These are phyloP conservation scores for Nosema muscidifuracis DNA, from an alignment of 371 early-diverging fungal genomes.

Conservation along the genomic window DNA sequence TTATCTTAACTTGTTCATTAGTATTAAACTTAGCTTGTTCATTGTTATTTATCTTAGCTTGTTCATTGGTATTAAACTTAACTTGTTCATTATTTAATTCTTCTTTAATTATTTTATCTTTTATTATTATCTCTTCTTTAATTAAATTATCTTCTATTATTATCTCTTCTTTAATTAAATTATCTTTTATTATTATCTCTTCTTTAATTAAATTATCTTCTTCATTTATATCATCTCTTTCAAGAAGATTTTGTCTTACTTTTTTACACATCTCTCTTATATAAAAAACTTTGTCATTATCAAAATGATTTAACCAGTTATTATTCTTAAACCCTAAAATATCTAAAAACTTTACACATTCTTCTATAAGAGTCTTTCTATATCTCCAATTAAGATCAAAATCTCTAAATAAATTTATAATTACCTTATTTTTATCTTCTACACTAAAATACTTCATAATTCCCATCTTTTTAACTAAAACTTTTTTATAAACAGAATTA, in stretches of 20 bases:
- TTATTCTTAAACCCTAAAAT: slow-evolving; percentile 1
- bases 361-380: slow-evolving; percentile 20
- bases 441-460: slow-evolving; percentile 6
- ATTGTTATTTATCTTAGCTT: background rate
- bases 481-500: background rate
- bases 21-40: no score
- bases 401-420: slow-evolving; percentile 12
- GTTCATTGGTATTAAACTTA: background rate
- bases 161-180: background rate
- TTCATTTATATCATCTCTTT: no score
- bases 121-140: background rate
- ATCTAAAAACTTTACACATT: background rate
- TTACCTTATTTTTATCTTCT: background rate
- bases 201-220: no score
- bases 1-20: background rate
- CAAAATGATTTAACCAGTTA: slow-evolving; percentile 1
- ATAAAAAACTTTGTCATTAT: slow-evolving; percentile 31
- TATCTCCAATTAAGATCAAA: slow-evolving; percentile 39
- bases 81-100: background rate
- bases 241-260: slow-evolving; percentile 7
- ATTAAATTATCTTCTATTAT: background rate
- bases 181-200: background rate
- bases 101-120: background rate
- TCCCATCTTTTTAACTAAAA: slow-evolving; percentile 5
- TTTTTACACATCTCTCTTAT: slow-evolving; percentile 16